Evolutionary conservation across 208 protist genomes (phyloP), one percentile per base, ranked within the genome.

Genomic region (Tritrichomonas musculus): DNA sequence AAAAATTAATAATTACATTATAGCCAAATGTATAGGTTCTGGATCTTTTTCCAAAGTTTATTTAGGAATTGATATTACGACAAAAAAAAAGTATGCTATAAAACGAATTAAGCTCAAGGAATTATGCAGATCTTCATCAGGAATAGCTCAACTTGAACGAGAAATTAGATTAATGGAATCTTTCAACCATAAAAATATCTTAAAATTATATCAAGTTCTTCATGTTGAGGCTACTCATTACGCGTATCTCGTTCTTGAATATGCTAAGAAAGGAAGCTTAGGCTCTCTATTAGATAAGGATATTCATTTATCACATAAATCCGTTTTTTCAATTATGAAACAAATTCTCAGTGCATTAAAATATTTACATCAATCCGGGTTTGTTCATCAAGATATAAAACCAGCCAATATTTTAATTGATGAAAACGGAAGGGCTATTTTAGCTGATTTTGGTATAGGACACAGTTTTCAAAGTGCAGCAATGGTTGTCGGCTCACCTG

Each of bases 1-100:
- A 47, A 25, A 88, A 47, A 39, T 88, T 17, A 88, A 88, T n/a
- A 25, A 88, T 8, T 88, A 55, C 39, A 47, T 88, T 25, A 30
- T 88, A 39, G 1, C 44, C 33, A n/a, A 57, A 39, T 57, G 57
- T n/a, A 53, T 88, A 2, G 77, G 77, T 13, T n/a, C 33, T 39
- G 77, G 77, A 20, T 44, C 77, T 30, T 88, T 88, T 88, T 88
- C 77, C 8, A 88, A 88, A 33, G 77, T 88, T n/a, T 88, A 88
- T 39, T 47, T 88, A 0, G 77, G n/a, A 20, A 88, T 57, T 0
- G 77, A 88, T 50, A 8, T 20, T 13, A n/a, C 53, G n/a, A 57
- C 41, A 8, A 57, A 57, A 33, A 30, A 88, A 88, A 60, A 60
- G 9, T 88, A 57, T 39, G 77, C 77, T 33, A 30, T 88, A 27